Base-by-base conservation (phyloP, 1,284 basidiomycete genomes). In the Ceratorhiza oryzae-sativae region DNA sequence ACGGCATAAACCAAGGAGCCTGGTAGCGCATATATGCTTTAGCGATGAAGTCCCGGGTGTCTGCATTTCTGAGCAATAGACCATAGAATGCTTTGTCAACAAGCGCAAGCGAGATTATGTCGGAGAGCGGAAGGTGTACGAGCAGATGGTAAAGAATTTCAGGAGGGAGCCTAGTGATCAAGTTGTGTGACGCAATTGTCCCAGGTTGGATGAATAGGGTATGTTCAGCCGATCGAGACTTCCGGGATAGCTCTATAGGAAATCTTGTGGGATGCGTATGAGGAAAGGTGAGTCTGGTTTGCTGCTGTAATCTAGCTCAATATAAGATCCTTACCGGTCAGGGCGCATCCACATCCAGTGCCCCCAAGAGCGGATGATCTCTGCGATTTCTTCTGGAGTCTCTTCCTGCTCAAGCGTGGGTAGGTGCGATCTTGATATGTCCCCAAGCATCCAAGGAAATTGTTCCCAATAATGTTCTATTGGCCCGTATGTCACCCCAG, bases 331-430 rank as follows among this genome's bases (percentile, higher is more conserved):
- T 45, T 23, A 60, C 68, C 68, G 55, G 20, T 71, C 68, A 3
- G 56, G 68, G 15, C 68, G 55, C 68, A 71, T 71, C 68, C 55
- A 71, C 56, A 71, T 71, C 55, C 55, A 71, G 32, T 36, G 49
- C 12, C 56, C 55, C n/a, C 34, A 25, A 36, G 45, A 27, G 18
- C 56, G 42, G 34, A 60, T n/a, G 23, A 60, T 27, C 6, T 71
- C 56, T 30, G 45, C 68, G n/a, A 71, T 49, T 1, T 60, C 56
- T 12, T 71, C 56, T 18, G 68, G 23, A 34, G 18, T 39, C 15
- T 56, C 55, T 8, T 32, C n/a, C 5, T 51, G n/a, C 2, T 58
- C n/a, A 25, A 58, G 53, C 32, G 18, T 15, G 10, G 45, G 27
- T 20, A 41, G 13, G 13, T 55, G 42, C 20, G 56, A 6, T 13